Base-by-base conservation (phyloP, 805 yeast genomes). In the Yarrowia sp. region DNA sequence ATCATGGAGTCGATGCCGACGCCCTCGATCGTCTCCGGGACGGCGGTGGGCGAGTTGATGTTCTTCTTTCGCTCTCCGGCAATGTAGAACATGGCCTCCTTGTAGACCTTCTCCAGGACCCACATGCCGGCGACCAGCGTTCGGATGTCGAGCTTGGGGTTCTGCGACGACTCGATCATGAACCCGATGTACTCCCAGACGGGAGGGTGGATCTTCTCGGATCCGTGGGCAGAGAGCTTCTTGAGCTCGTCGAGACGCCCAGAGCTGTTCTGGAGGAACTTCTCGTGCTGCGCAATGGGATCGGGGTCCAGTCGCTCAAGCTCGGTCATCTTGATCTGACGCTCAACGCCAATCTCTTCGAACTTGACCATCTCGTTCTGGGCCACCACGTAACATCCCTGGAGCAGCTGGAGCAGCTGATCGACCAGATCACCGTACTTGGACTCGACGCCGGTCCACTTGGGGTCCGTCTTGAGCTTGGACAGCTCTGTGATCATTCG, bases 31-130 rank as follows among this genome's bases (percentile, higher is more conserved):
- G 27, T 27, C n/a, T 55, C 47, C 7, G 58, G 42, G 5, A 51
- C 58, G 3, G 58, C 58, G 1, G 16, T 22, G 22, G 58, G 41
- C 12, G 47, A 38, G 47, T 38, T 21, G 38, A 55, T 39, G 47
- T 55, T 38, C 19, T 27, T 36, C 61, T 38, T 29, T 19, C 61
- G 61, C 27, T 39, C 47, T 21, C 27, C n/a, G 10, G 38, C 22
- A 19, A 39, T 39, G 38, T 38, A 55, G 38, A 55, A 55, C 61
- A 55, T 55, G 27, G 61, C 61, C n/a, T 55, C 61, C 38, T 39
- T 38, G 47, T 55, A 55, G 16, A 55, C 61, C 38, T 55, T 55
- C 9, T 55, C 61, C 24, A 55, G 27, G 7, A 39, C 61, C 61
- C 61, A 55, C 61, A 55, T 55, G 7, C 61, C 61, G 10, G 47